Evolutionary conservation across 2,329 filamentous ascomycete genomes (phyloP).

Genomic region (Ceratocystis ficicola): DNA sequence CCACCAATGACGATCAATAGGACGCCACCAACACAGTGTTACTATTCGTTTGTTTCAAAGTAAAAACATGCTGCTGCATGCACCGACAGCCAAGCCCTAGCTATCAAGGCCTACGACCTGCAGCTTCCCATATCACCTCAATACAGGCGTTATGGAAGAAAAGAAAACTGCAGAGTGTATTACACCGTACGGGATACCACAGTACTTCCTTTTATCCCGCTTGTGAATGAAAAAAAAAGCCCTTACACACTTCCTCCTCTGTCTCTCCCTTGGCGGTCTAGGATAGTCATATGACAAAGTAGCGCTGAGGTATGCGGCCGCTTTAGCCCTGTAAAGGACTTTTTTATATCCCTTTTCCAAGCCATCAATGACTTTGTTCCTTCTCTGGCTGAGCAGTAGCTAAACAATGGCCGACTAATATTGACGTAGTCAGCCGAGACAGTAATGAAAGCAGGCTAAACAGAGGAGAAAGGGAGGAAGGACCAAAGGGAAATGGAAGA

Average conservation of each 20-base stretch:
- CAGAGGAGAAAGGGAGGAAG: neutral
- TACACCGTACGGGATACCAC: neutral
- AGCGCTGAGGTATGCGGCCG: neutral
- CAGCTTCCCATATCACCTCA: neutral
- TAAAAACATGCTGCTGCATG: neutral
- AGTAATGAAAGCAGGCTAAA: neutral
- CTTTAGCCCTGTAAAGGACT: neutral
- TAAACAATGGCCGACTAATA: constrained; percentile 1
- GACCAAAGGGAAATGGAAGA: neutral
- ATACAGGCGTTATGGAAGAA: neutral
- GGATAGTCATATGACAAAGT: constrained; percentile 1
- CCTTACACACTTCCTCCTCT: neutral
- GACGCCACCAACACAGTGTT: neutral
- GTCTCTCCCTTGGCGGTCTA: neutral
- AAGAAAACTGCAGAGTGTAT: neutral
- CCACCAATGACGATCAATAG: neutral
- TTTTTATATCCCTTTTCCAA: neutral
- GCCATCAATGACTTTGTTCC: constrained; percentile 8
- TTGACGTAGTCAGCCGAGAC: constrained; percentile 4
- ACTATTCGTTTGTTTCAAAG: neutral
- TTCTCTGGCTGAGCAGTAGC: neutral
- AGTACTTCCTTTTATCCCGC: neutral
- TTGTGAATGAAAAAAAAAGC: neutral
- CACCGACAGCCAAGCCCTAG: neutral
- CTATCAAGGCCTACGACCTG: neutral